phyloP scores from a whole-genome alignment of 768 basidiomycete genomes.

The Hirschioporus abietinus region DNA sequence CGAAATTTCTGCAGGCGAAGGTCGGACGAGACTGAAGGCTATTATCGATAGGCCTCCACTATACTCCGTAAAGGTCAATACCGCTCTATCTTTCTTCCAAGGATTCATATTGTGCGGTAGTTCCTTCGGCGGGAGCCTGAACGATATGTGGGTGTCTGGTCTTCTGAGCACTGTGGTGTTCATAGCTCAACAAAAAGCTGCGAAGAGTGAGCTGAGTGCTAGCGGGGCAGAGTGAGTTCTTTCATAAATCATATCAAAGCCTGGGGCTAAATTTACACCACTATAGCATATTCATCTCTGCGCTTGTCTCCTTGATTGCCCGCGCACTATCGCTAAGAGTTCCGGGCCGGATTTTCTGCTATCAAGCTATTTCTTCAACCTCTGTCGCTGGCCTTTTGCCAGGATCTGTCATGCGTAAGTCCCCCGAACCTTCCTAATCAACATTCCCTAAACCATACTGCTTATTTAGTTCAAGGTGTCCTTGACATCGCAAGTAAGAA shows the following conservation, averaged over 20 bases:
- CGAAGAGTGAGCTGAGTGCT: conserved; percentile 75
- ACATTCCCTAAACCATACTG: too few species aligned
- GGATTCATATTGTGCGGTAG: conserved; percentile 79
- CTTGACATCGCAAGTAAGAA: conserved; percentile 61
- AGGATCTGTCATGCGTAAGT: conserved; percentile 77
- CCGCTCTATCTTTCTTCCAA: conserved; percentile 61
- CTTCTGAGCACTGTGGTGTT: conserved; percentile 60
- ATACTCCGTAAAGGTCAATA: conserved; percentile 58
- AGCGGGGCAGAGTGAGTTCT: conserved; percentile 84
- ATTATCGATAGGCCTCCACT: conserved; percentile 61
- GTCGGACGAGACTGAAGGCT: conserved; percentile 54
- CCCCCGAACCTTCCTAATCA: background rate
- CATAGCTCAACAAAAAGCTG: conserved; percentile 66
- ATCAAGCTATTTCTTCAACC: conserved; percentile 84
- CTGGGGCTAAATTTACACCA: background rate
- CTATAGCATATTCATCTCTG: conserved; percentile 72
- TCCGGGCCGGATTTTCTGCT: conserved; percentile 75
- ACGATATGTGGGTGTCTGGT: conserved; percentile 85
- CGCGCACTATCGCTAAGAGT: conserved; percentile 52
- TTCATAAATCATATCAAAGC: conserved; percentile 4
- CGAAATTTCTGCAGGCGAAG: conserved; percentile 79
- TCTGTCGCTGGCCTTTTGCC: conserved; percentile 86
- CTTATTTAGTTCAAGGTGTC: background rate
- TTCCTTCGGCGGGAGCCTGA: conserved; percentile 77
- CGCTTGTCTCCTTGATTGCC: conserved; percentile 73